Evolutionary conservation across 2,329 filamentous ascomycete species (phyloP), one percentile per base, ranked within the genome.

Genomic region (Lasiodiplodia theobromae): DNA sequence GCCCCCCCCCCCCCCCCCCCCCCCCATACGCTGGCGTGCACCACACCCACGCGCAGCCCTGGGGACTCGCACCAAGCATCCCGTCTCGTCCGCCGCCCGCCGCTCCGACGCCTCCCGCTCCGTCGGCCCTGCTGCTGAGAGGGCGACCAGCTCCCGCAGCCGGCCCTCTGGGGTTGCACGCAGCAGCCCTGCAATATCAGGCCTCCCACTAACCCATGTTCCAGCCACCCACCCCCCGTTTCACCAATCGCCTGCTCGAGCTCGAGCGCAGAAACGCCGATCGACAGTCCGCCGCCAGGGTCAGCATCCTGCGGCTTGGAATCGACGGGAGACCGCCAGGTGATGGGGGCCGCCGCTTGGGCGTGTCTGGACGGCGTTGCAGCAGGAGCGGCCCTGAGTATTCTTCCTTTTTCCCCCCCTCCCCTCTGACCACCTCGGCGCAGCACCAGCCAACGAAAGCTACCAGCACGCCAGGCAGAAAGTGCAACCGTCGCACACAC

Each of bases 231-330:
- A 56, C 56, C 66, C 56, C 56, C 66, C 56, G 66, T 68, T 68
- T 68, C 66, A 68, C 66, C 66, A 68, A 68, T 68, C 66, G 54
- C 66, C 66, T 68, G 66, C 66, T 60, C 66, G 66, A 68, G 66
- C 66, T 68, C 66, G 44, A 34, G 65, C 65, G 65, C 65, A 67
- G 65, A 67, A 67, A 67, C 65, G 53, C 65, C 65, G 65, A 67
- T 67, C 65, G 65, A 67, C 65, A 67, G 25, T 31, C 65, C 52
- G 54, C 53, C n/a, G 64, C 64, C 64, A 54, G 64, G 64, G 64
- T 57, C 64, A 38, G 60, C 60, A 64, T 64, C 60, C 60, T 64
- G 60, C 60, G 18, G 47, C 60, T 64, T 64, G 60, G 60, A 64
- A 37, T 64, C 60, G 60, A 64, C 60, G 60, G 60, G 60, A 64